These are phyloP conservation scores for Beauveria brongniartii DNA, from an alignment of 2,329 filamentous ascomycete species.

Conservation along the genomic window DNA sequence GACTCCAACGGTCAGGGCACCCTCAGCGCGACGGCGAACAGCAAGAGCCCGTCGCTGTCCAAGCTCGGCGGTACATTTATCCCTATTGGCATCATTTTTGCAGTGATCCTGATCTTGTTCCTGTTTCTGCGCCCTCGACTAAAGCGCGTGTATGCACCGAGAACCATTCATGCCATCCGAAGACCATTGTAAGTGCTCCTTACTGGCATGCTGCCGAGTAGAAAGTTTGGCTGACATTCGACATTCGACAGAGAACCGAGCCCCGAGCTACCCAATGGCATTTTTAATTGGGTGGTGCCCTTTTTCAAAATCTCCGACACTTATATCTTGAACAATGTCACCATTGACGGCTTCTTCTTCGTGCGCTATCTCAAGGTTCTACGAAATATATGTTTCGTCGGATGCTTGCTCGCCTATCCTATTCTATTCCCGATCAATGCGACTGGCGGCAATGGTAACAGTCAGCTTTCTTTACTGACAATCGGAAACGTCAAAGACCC, in stretches of 20 bases:
- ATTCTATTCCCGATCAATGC: slow-evolving; percentile 79
- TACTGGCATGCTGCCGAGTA: background rate
- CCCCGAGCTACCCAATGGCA: slow-evolving; percentile 49
- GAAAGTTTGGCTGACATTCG: slow-evolving; percentile 4
- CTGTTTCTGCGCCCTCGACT: slow-evolving; percentile 37
- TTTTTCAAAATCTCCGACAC: slow-evolving; percentile 66
- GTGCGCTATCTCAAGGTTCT: slow-evolving; percentile 63
- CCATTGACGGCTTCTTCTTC: slow-evolving; percentile 85
- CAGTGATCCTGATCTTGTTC: slow-evolving; percentile 43
- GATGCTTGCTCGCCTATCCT: slow-evolving; percentile 78
- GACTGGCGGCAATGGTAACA: slow-evolving; percentile 60
- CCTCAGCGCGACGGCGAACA: slow-evolving; percentile 23
- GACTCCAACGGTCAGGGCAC: slow-evolving; percentile 26
- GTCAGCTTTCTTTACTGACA: slow-evolving; percentile 68
- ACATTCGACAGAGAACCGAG: slow-evolving; percentile 41
- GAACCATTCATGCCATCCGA: slow-evolving; percentile 41
- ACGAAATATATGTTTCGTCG: slow-evolving; percentile 76
- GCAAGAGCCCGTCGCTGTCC: slow-evolving; percentile 27
- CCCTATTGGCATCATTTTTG: slow-evolving; percentile 43
- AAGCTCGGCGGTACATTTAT: slow-evolving; percentile 43
- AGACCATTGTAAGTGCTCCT: slow-evolving; percentile 29
- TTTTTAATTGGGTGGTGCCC: slow-evolving; percentile 58
- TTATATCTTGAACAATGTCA: slow-evolving; percentile 81
- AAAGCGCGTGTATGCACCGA: slow-evolving; percentile 47
- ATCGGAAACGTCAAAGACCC: slow-evolving; percentile 64